Evolutionary conservation across 176 grass and related monocot genomes (phyloP).

Genomic region (Juncus inflexus): DNA sequence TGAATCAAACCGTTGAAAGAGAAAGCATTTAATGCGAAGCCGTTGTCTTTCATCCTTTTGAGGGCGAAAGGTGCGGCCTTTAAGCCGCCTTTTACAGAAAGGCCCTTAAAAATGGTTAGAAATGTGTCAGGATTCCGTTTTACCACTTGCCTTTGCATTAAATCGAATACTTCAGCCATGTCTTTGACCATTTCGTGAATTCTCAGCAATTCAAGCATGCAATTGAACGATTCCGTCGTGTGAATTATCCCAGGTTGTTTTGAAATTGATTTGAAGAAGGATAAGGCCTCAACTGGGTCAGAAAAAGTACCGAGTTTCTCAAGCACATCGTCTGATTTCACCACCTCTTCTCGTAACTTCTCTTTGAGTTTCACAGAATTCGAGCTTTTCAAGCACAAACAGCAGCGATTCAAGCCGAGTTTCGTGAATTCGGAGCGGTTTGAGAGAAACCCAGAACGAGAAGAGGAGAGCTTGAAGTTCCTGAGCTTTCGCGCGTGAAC

Average conservation of each 20-base stretch:
- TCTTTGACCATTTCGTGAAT: slow-evolving; percentile 50
- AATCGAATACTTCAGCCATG: slow-evolving; percentile 78
- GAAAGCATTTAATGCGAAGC: slow-evolving; percentile 60
- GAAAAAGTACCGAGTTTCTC: slow-evolving; percentile 44
- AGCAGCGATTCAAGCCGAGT: slow-evolving; percentile 5
- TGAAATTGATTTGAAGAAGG: slow-evolving; percentile 49
- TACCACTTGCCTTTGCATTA: slow-evolving; percentile 84
- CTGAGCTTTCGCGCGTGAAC: slow-evolving; percentile 27
- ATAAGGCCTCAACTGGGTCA: slow-evolving; percentile 45
- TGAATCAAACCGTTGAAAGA: slow-evolving; percentile 79
- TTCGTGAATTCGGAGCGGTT: slow-evolving; percentile 6
- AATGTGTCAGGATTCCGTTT: slow-evolving; percentile 64
- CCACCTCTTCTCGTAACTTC: not conserved
- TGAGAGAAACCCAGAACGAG: slow-evolving; percentile 5
- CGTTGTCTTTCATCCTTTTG: slow-evolving; percentile 49
- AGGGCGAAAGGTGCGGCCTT: slow-evolving; percentile 52
- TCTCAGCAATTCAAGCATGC: slow-evolving; percentile 86
- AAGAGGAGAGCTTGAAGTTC: slow-evolving; percentile 21
- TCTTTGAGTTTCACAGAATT: slow-evolving; percentile 8
- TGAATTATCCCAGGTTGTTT: slow-evolving; percentile 40
- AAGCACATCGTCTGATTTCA: slow-evolving; percentile 41
- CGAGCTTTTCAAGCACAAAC: slow-evolving; percentile 3
- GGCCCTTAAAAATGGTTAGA: slow-evolving; percentile 48
- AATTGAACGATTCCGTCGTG: slow-evolving; percentile 85
- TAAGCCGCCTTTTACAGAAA: slow-evolving; percentile 56